Base-by-base conservation (phyloP, 495 filamentous ascomycete genomes). In the Glarea lozoyensis region DNA sequence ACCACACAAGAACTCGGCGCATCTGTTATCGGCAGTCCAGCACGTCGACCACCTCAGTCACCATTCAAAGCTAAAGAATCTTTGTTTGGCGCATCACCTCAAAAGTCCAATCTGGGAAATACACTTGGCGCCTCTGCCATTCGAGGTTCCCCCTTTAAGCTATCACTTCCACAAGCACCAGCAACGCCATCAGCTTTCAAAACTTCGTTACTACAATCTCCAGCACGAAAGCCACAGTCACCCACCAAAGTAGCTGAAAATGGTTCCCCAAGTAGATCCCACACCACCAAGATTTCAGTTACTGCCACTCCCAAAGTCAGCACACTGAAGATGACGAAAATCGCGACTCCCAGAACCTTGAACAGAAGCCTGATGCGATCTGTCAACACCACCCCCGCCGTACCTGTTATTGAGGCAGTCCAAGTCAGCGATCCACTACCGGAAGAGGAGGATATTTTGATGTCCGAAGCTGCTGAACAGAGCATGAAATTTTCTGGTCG, bases 31-130 rank as follows among this genome's bases (percentile, higher is more conserved):
- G 63, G 46, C 11, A 71, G 65, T 34, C 71, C 72, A 4, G 69
- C 69, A 40, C 67, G 67, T 16, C 58, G 70, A 11, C 61, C 63
- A 4, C 63, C 68, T 0, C 38, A 43, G 30, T 66, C 67, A 4
- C 68, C 72, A 2, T 69, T 60, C 43, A n/a, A n/a, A n/a, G n/a
- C n/a, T n/a, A 74, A 74, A 50, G 64, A 71, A 27, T 49, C 53
- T 6, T 59, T 76, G 49, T n/a, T n/a, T n/a, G 68, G 60, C 34
- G 64, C 63, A 12, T 67, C 63, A 39, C 69, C 63, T 21, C 74
- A 55, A 59, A 72, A 10, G 58, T n/a, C n/a, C n/a, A n/a, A n/a
- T n/a, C n/a, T n/a, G n/a, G n/a, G n/a, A n/a, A 24, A 34, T 12
- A 15, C 32, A 11, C 25, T 52, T 9, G 42, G 45, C 18, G 40